Conservation (phyloP, 2,329 filamentous ascomycete genomes). For the Cordyceps pruinosa region DNA sequence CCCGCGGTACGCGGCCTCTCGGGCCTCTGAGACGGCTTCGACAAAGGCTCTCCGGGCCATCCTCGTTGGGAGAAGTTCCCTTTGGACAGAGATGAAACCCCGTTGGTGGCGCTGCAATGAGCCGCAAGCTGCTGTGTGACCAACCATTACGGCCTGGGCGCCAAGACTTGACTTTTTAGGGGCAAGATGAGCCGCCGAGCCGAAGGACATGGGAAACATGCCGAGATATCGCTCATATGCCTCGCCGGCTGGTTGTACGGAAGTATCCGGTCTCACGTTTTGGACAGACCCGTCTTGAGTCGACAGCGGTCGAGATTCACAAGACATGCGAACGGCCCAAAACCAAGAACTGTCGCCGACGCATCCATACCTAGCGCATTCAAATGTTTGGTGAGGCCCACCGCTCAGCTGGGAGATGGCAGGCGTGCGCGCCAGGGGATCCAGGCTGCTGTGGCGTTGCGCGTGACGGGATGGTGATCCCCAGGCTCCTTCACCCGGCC, state of each 20-base stretch:
- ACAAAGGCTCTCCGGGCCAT: no score
- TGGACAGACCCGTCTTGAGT: no score
- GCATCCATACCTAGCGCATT: no score
- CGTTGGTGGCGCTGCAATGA: not conserved
- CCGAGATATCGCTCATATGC: not conserved
- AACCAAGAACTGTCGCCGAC: no score
- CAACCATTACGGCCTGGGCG: not conserved
- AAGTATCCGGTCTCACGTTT: no score
- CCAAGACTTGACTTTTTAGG: not conserved
- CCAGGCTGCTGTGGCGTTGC: not conserved
- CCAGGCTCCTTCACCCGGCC: not conserved
- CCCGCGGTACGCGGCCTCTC: no score
- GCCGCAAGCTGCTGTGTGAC: not conserved
- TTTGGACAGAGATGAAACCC: not conserved
- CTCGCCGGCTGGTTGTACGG: no score
- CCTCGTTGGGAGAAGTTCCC: not conserved
- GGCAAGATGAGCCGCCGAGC: not conserved
- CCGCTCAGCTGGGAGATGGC: not conserved
- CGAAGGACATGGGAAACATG: not conserved
- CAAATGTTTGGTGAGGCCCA: not conserved
- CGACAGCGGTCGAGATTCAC: no score
- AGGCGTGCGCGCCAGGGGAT: not conserved
- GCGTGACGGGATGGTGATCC: conserved; percentile 1
- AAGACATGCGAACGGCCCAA: not conserved
- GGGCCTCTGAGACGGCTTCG: no score